Conservation (phyloP, 2,329 filamentous ascomycete species). For the Emydomyces testavorans region DNA sequence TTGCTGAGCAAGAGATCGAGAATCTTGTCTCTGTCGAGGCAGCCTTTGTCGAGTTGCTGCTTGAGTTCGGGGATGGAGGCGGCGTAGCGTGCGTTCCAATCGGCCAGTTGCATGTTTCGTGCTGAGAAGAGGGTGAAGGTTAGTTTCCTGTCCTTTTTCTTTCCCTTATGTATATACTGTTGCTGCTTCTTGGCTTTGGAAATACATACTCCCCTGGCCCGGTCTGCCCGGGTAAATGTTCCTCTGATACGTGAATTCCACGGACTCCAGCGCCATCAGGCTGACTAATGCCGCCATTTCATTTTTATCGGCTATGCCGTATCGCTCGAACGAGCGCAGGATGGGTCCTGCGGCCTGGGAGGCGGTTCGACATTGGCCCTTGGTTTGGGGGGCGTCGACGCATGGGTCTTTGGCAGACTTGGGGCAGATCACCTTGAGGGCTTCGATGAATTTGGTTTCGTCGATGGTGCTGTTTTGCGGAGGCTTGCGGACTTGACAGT, state of each 20-base stretch:
- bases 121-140: conserved; percentile 27
- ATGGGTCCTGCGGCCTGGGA: conserved; percentile 49
- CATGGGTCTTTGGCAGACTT: conserved; percentile 32
- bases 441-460: background rate
- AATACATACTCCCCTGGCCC: conserved; percentile 37
- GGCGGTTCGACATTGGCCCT: conserved; percentile 56
- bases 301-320: conserved; percentile 43
- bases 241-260: conserved; percentile 57
- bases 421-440: conserved; percentile 42
- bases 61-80: conserved; percentile 36
- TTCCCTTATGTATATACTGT: background rate
- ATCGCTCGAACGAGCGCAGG: conserved; percentile 44
- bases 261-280: conserved; percentile 61
- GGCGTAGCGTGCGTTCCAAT: conserved; percentile 47
- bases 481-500: background rate
- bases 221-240: conserved; percentile 48
- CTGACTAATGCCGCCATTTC: conserved; percentile 60
- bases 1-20: conserved; percentile 41
- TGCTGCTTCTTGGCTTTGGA: background rate
- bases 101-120: conserved; percentile 51
- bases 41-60: conserved; percentile 24
- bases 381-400: conserved; percentile 40
- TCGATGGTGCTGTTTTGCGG: background rate
- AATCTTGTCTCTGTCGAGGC: conserved; percentile 34
- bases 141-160: background rate